Conservation (phyloP, 345 rosid genomes). For the Euphorbia pulcherrima region DNA sequence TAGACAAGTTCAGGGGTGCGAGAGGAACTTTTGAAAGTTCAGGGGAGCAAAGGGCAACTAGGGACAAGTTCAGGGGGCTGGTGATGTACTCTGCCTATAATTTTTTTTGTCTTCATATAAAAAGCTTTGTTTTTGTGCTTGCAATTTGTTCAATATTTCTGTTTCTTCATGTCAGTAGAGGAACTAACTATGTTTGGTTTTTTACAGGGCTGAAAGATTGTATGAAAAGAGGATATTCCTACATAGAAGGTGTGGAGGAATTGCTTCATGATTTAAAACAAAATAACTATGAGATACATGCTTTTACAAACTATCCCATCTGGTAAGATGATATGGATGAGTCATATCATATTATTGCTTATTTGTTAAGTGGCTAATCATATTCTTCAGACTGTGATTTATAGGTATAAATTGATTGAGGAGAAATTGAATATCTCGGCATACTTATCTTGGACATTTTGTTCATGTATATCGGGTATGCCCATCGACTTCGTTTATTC, state of each 20-base stretch:
- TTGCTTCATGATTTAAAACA: constrained; percentile 54
- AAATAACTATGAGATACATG: constrained; percentile 77
- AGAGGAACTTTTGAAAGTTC: no score
- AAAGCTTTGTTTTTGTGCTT: background rate
- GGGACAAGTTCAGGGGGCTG: no score
- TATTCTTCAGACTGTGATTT: constrained; percentile 10
- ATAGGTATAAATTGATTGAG: constrained; percentile 72
- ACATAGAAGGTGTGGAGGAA: constrained; percentile 67
- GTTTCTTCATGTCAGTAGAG: background rate
- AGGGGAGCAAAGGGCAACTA: no score
- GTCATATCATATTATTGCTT: constrained; percentile 2
- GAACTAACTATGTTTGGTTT: constrained; percentile 11
- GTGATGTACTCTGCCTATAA: no score
- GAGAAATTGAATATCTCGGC: constrained; percentile 68
- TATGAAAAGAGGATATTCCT: constrained; percentile 64
- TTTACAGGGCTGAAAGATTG: constrained; percentile 68
- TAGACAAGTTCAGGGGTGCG: no score
- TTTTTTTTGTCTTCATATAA: background rate
- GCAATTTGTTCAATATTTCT: background rate
- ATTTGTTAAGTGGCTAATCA: constrained; percentile 14
- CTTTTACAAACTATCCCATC: constrained; percentile 84
- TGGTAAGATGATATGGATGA: constrained; percentile 41
- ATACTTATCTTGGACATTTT: constrained; percentile 87
- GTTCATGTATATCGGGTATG: constrained; percentile 69
- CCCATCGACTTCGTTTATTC: background rate